A percentile compares a stretch with the other conserved stretches of the same genome.
These are phyloP conservation scores for Trichosporon faecale DNA, from an alignment of 1,284 basidiomycete genomes.

Conservation along the genomic window DNA sequence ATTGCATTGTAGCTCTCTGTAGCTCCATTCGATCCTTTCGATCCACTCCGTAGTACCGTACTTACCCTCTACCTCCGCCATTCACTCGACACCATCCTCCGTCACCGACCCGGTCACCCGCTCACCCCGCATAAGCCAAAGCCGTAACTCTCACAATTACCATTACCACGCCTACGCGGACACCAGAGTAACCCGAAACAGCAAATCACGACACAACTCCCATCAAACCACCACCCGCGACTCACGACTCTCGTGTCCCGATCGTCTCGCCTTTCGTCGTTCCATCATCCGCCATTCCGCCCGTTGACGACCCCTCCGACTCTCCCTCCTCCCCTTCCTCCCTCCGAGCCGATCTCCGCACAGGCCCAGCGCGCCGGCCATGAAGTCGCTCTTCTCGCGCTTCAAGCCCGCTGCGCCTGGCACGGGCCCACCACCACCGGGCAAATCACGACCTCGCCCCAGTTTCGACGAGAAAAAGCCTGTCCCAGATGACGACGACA, in stretches of 20 bases:
- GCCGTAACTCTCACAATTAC: not conserved
- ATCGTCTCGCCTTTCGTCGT: not conserved
- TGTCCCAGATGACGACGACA: slow-evolving; percentile 5
- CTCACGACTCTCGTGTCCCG: not conserved
- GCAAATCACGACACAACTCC: not conserved
- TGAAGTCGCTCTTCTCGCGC: slow-evolving; percentile 39
- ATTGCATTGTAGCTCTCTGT: not conserved
- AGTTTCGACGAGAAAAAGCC: slow-evolving; percentile 16
- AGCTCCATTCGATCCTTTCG: not conserved
- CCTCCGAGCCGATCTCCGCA: not conserved
- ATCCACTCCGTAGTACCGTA: not conserved
- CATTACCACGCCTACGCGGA: not conserved
- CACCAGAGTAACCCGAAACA: not conserved
- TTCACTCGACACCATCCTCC: not conserved
- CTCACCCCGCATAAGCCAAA: not conserved
- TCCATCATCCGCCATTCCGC: not conserved
- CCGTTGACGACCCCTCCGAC: slow-evolving; percentile 13
- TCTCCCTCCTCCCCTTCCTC: not conserved
- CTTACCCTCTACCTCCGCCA: not conserved
- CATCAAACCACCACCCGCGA: not conserved
- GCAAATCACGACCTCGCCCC: slow-evolving; percentile 11
- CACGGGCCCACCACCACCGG: slow-evolving; percentile 7
- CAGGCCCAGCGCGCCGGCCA: slow-evolving; percentile 13
- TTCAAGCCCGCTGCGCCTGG: slow-evolving; percentile 24
- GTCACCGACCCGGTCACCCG: not conserved